Base-by-base conservation (phyloP, 208 protist genomes). In the Acanthamoeba royreba region DNA sequence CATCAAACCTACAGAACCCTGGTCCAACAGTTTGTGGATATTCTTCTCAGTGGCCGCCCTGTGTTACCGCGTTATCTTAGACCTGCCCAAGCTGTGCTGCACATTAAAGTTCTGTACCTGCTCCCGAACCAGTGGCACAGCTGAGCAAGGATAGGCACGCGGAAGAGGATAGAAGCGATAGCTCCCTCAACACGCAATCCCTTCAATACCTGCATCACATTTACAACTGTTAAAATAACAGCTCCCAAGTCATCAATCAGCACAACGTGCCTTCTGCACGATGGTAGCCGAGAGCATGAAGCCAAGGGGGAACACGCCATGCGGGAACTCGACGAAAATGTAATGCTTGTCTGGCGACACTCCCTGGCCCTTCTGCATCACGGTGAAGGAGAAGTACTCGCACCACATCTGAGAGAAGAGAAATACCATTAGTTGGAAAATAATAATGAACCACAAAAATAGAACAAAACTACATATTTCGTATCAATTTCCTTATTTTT, bases 261-360 rank as follows among this genome's bases (percentile, higher is more conserved):
- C 49, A 19, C 49, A 55, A 9, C 49, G 49, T 28, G 55, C 61
- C 69, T 47, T 81, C 22, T 81, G 69, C 17, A 81, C 69, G 69
- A 81, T 81, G 69, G 46, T 83, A 19, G 88, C 53, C 5, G 88
- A 69, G 33, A 93, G 33, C 46, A 93, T 66, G 52, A 93, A 79
- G 46, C 88, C 88, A 11, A 93, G 63, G 22, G 88, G 88, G 17
- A 93, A 93, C 1, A 93, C 55, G 33, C 88, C 88, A n/a, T 93
- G 88, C 5, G 88, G 88, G 52, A 93, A 69, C 55, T 93, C 88
- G 31, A 79, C 52, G 13, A 93, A 74, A 17, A 93, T 69, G 55
- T 93, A 93, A 38, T 58, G 88, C 61, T 53, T 40, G 88, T 93
- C 88, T 17, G 88, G 55, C 33, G 33, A 22, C 33, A 93, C 40